Conservation (phyloP, 2,329 filamentous ascomycete species). For the Fusarium equiseti region DNA sequence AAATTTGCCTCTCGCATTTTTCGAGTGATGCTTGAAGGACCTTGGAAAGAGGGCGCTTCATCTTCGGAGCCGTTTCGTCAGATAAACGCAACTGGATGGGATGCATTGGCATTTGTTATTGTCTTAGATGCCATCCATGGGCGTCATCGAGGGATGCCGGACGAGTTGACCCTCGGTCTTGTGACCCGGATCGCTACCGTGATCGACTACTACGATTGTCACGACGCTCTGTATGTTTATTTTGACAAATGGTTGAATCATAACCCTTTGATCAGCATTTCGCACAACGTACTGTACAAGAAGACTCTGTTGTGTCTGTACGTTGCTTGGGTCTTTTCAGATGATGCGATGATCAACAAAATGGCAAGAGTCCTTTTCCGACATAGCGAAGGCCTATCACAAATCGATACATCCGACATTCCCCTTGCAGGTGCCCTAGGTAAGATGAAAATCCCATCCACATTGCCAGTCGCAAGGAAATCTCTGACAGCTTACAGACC, state of each 20-base stretch:
- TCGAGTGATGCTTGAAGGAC: not conserved
- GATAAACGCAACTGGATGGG: conserved; percentile 1
- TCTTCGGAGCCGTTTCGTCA: accelerated
- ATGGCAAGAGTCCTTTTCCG: accelerated
- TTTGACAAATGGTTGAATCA: not conserved
- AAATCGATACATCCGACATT: not conserved
- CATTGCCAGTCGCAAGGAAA: too few species aligned
- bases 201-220: conserved; percentile 19
- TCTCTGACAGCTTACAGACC: not conserved
- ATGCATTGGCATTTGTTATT: not conserved
- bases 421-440: accelerated
- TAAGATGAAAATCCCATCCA: not conserved
- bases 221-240: not conserved
- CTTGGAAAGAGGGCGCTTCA: not conserved
- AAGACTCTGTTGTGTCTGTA: not conserved
- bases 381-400: accelerated
- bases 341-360: accelerated
- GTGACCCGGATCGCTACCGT: conserved; percentile 7
- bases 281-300: not conserved
- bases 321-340: not conserved
- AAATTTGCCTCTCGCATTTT: not conserved
- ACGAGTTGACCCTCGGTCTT: not conserved
- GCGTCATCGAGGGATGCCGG: not conserved
- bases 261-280: too few species aligned
- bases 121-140: conserved; percentile 10